Percentiles rank a stretch among this genome's conserved stretches.
Conservation (phyloP, 2,329 filamentous ascomycete genomes). For the Diaporthe citriasiana region DNA sequence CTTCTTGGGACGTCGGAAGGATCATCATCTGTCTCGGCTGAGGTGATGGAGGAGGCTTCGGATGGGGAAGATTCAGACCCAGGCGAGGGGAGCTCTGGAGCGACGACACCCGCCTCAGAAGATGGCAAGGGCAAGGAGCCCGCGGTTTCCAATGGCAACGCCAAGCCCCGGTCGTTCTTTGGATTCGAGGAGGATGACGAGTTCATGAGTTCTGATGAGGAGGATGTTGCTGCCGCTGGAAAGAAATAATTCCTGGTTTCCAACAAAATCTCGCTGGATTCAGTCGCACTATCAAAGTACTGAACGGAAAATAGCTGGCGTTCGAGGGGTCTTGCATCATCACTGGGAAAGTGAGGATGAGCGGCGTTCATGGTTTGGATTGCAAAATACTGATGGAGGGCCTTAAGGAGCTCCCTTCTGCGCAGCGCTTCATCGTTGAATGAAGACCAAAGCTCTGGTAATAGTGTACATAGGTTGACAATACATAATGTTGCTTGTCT, state of each 20-base stretch:
- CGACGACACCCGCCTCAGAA: conserved; percentile 64
- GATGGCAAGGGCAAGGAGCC: conserved; percentile 51
- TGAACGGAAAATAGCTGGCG: conserved; percentile 12
- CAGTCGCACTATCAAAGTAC: background rate
- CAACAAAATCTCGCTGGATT: conserved; percentile 31
- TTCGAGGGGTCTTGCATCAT: background rate
- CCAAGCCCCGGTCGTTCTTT: conserved; percentile 69
- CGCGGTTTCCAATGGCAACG: conserved; percentile 44
- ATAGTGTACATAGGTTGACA: too few species aligned
- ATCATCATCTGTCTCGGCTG: conserved; percentile 56
- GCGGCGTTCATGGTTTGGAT: conserved; percentile 21
- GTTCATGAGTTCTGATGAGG: conserved; percentile 78
- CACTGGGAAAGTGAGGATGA: conserved; percentile 10
- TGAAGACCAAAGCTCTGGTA: background rate
- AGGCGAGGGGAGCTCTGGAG: conserved; percentile 59
- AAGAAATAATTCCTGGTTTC: conserved; percentile 41
- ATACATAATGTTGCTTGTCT: background rate
- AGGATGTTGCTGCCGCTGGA: conserved; percentile 58
- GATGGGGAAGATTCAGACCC: conserved; percentile 54
- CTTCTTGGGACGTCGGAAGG: conserved; percentile 65
- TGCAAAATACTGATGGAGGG: background rate
- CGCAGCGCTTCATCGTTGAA: background rate
- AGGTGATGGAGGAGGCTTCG: conserved; percentile 50
- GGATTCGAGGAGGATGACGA: conserved; percentile 87
- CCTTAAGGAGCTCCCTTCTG: background rate